Percentiles rank a stretch among this genome's conserved stretches.
Conservation (phyloP, 768 basidiomycete species). For the Leccinum subgranulosum region DNA sequence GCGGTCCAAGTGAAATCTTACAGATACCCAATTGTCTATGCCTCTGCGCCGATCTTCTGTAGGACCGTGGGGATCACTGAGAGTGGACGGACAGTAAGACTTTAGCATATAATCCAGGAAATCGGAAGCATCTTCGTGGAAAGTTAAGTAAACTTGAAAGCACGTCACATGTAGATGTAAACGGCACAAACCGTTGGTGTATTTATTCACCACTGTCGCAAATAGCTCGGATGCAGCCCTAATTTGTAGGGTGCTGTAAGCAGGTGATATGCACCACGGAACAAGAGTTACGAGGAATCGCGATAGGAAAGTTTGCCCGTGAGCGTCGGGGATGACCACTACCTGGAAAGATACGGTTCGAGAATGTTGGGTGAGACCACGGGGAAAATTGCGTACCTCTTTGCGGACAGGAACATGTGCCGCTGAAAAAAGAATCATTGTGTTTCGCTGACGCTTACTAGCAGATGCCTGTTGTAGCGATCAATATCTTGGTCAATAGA, state of each 20-base stretch:
- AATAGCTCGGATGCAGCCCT: slow-evolving; percentile 56
- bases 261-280: slow-evolving; percentile 53
- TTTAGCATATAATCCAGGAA: slow-evolving; percentile 46
- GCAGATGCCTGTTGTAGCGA: slow-evolving; percentile 14
- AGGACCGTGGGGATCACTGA: slow-evolving; percentile 35
- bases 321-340: slow-evolving; percentile 5
- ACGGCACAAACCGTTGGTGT: slow-evolving; percentile 52
- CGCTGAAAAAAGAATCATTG: slow-evolving; percentile 65
- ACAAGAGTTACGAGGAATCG: slow-evolving; percentile 54
- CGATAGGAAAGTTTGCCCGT: slow-evolving; percentile 48
- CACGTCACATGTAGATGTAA: neutral
- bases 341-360: slow-evolving; percentile 39
- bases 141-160: neutral
- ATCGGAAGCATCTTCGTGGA: slow-evolving; percentile 39
- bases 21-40: slow-evolving; percentile 69
- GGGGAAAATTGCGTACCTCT: slow-evolving; percentile 46
- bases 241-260: slow-evolving; percentile 49
- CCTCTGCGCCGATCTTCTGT: slow-evolving; percentile 45
- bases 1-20: slow-evolving; percentile 29
- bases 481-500: neutral
- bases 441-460: slow-evolving; percentile 49
- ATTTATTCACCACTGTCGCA: slow-evolving; percentile 77
- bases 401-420: slow-evolving; percentile 61
- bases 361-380: neutral
- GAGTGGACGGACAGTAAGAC: slow-evolving; percentile 47